Conservation (phyloP, 352 stramenopile genomes). For the Blastocystis sp. region DNA sequence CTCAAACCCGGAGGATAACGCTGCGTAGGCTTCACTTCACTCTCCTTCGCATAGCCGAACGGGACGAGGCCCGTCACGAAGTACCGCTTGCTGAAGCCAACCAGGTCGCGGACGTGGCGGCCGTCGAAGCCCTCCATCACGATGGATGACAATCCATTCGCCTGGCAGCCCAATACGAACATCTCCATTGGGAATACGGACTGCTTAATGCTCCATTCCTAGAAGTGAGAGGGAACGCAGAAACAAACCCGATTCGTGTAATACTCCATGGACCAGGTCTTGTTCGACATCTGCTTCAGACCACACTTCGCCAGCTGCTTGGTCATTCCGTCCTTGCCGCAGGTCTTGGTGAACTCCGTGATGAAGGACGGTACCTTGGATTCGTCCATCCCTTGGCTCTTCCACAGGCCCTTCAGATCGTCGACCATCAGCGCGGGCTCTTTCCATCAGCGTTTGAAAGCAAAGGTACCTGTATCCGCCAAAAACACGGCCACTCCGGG, state of each 20-base stretch:
- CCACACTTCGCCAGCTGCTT: neutral
- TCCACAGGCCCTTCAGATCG: neutral
- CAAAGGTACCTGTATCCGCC: constrained; percentile 6
- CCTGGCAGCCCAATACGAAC: constrained; percentile 57
- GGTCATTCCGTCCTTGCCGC: constrained; percentile 5
- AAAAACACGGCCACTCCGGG: constrained; percentile 59
- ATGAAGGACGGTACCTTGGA: constrained; percentile 14
- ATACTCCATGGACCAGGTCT: constrained; percentile 36
- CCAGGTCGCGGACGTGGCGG: constrained; percentile 8
- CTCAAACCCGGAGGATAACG: constrained; percentile 23
- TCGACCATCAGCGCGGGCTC: constrained; percentile 12
- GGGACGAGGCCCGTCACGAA: constrained; percentile 56
- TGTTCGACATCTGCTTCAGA: constrained; percentile 37
- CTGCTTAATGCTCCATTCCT: constrained; percentile 68
- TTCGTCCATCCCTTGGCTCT: constrained; percentile 15
- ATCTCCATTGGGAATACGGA: constrained; percentile 53
- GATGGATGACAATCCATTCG: constrained; percentile 24
- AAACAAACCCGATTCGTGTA: constrained; percentile 30
- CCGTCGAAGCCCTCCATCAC: constrained; percentile 68
- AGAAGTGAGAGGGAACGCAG: neutral
- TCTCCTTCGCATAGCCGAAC: constrained; percentile 46
- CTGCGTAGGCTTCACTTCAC: constrained; percentile 13
- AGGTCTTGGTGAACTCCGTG: neutral
- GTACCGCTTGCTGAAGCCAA: constrained; percentile 39
- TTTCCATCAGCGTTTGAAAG: neutral